These are phyloP conservation scores for Akanthomyces dipterigenus DNA, from an alignment of 2,329 filamentous ascomycete genomes.

Conservation along the genomic window DNA sequence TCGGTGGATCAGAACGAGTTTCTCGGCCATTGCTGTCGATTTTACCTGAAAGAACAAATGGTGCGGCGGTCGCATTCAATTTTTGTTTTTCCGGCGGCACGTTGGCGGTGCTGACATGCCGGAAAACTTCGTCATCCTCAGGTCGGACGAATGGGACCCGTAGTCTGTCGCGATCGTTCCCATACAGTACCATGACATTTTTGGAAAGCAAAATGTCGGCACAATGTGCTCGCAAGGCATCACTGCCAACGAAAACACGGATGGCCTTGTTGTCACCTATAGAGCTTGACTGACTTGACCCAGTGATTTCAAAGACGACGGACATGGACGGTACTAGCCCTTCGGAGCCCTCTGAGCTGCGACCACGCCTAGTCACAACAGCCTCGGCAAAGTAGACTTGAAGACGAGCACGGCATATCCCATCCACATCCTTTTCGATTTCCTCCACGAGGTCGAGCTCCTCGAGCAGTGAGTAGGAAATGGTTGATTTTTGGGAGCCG, in stretches of 20 bases:
- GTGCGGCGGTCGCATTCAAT: constrained; percentile 46
- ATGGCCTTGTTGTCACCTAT: constrained; percentile 51
- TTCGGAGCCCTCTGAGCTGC: constrained; percentile 66
- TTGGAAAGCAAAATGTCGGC: constrained; percentile 90
- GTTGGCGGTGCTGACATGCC: constrained; percentile 61
- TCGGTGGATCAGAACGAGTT: constrained; percentile 12
- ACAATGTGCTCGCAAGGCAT: constrained; percentile 76
- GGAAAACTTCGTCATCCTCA: constrained; percentile 78
- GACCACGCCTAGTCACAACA: constrained; percentile 68
- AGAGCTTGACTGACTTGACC: constrained; percentile 29
- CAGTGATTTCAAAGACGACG: constrained; percentile 69
- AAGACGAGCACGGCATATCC: constrained; percentile 62
- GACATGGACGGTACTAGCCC: constrained; percentile 65
- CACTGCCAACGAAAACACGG: constrained; percentile 84
- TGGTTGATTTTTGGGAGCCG: constrained; percentile 79
- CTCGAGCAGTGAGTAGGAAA: constrained; percentile 68
- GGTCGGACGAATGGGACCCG: constrained; percentile 89
- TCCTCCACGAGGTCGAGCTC: constrained; percentile 65
- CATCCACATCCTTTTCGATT: constrained; percentile 59
- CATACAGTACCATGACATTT: constrained; percentile 80
- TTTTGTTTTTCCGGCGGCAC: constrained; percentile 48
- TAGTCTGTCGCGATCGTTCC: constrained; percentile 78
- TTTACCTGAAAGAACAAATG: constrained; percentile 34
- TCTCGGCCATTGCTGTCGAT: constrained; percentile 17
- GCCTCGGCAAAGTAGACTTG: constrained; percentile 89